Evolutionary conservation across 2,329 filamentous ascomycete species (phyloP), one percentile per base, ranked within the genome.

Genomic region (Pseudogymnoascus sp.): DNA sequence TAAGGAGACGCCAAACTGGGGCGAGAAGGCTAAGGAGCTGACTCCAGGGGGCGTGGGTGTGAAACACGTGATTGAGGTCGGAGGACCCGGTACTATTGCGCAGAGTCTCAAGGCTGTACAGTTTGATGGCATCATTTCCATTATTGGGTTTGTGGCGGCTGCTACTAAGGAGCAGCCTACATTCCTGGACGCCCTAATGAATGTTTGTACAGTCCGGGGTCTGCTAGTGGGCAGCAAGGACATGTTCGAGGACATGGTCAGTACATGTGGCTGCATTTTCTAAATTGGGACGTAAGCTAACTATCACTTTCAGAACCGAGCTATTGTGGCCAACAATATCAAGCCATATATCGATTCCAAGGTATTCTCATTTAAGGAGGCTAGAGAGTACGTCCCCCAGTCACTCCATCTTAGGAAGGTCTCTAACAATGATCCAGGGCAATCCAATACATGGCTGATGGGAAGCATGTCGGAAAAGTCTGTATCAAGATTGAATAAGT

Each of bases 401-500:
- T 53, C 60, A 59, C 19, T 28, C 14, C 38, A 19, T 61, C 22
- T 24, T 14, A 31, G 14, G 46, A n/a, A 6, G 11, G n/a, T 33
- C 11, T 31, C 61, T 61, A 53, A 65, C 7, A 11, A 28, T 19
- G 4, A 22, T 26, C 31, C 46, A 80, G 61, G 60, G 80, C 79
- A 1, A 82, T 79, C 68, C 73, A 82, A 63, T 79, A 82, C 64
- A 77, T 79, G 76, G 81, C 75, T 76, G 77, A 75, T 38, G 76
- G 80, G 68, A 81, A 80, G 66, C 79, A 82, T 68, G 77, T 82
- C 66, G 79, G 80, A 41, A 82, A 82, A 69, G 66, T 82, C 62
- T 69, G 72, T 11, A 75, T 82, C 64, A 77, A 70, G 65, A 72
- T 72, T 37, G 66, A 68, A 2, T 71, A 70, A 35, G 41, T 60